phyloP scores from a whole-genome alignment of 2,329 filamentous ascomycete species.

The Didymella keratinophila region DNA sequence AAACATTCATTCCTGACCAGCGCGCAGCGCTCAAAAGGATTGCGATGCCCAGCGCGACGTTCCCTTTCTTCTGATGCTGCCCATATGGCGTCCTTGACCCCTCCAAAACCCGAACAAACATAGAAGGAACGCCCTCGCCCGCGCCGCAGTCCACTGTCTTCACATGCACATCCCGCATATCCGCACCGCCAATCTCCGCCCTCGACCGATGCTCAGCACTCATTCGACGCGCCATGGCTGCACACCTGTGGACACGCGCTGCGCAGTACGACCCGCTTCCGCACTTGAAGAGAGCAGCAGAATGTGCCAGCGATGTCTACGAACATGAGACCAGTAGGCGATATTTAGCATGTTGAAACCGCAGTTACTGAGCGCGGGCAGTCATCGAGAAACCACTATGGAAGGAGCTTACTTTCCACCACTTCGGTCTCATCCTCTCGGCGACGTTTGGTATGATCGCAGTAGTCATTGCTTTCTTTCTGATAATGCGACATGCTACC shows the following conservation, averaged over 20 bases:
- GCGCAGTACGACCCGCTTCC: slow-evolving; percentile 3
- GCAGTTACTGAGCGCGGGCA: slow-evolving; percentile 17
- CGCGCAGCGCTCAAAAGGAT: slow-evolving; percentile 20
- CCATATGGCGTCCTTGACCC: slow-evolving; percentile 10
- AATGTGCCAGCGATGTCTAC: slow-evolving; percentile 26
- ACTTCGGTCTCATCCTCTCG: slow-evolving; percentile 62
- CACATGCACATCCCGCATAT: slow-evolving; percentile 7
- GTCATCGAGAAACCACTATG: slow-evolving; percentile 60
- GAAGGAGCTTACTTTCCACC: slow-evolving; percentile 64
- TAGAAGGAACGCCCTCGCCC: slow-evolving; percentile 12
- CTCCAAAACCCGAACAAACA: slow-evolving; percentile 1
- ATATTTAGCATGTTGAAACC: background rate
- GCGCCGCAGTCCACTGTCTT: slow-evolving; percentile 1
- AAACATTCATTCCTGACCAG: slow-evolving; percentile 23
- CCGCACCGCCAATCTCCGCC: slow-evolving; percentile 17
- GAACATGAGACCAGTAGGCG: slow-evolving; percentile 49
- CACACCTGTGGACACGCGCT: slow-evolving; percentile 13
- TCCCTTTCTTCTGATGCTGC: slow-evolving; percentile 10
- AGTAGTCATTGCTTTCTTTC: slow-evolving; percentile 59
- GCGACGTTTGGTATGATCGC: slow-evolving; percentile 63
- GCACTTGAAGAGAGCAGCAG: slow-evolving; percentile 8
- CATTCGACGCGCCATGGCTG: slow-evolving; percentile 13
- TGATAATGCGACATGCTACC: slow-evolving; percentile 65
- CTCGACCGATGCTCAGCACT: slow-evolving; percentile 13
- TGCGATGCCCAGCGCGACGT: slow-evolving; percentile 10